Evolutionary conservation across 768 basidiomycete species (phyloP), one percentile per base, ranked within the genome.

Genomic region (Serendipita sp.): DNA sequence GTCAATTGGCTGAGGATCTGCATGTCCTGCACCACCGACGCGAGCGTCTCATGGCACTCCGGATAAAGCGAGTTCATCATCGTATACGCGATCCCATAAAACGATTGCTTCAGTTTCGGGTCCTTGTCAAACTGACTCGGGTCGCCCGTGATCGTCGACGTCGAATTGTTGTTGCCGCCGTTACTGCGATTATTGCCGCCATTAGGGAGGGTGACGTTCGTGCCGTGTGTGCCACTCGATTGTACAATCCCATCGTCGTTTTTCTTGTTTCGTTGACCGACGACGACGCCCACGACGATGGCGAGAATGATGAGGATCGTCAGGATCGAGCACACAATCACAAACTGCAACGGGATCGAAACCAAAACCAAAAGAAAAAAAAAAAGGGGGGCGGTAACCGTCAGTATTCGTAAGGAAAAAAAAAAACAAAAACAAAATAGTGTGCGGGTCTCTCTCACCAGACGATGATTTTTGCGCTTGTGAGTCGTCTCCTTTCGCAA

Each of bases 11-110:
- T 24, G 17, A 58, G 20, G 31, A 58, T 22, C 28, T 58, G 53
- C 22, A 58, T 31, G 31, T 58, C 53, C 22, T 24, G 24, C 13
- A 58, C 31, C 13, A 58, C 53, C 24, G 53, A 58, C 22, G 53
- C 4, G 30, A 58, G 53, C 9, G 9, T 33, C 42, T 61, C 42
- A 2, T 58, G 17, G 66, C 89, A 91, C 34, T 79, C 69, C 0
- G 89, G 89, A 24, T 84, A 71, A 66, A 84, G 82, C n/a, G 84
- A 82, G 42, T 83, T 83, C 20, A 75, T 74, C 7, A 92, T 91
- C 0, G 90, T 91, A 72, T 95, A 95, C 0, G 92, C 92, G 24
- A 95, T 69, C 3, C 88, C 92, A 70, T 85, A 95, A 74, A 96
- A 89, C 0, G 82, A 78, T 66, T 87, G 81, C 65, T 84, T 78